Evolutionary conservation across 257 asterid genomes (phyloP).

Genomic region (Salvia splendens): DNA sequence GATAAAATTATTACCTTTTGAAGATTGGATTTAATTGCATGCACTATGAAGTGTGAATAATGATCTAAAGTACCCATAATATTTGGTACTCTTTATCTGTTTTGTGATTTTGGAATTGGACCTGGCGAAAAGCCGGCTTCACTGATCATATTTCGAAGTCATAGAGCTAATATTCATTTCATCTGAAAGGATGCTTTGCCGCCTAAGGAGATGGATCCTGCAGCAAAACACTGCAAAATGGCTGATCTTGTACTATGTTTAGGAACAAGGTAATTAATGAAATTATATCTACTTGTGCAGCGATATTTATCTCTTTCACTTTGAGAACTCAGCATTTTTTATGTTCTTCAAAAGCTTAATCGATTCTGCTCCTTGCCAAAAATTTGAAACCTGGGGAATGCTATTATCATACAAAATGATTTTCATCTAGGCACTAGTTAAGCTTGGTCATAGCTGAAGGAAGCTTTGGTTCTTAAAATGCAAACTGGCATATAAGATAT

Average conservation of each 20-base stretch:
- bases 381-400: neutral
- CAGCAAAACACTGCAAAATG: constrained; percentile 87
- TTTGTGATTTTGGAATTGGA: constrained; percentile 14
- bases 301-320: constrained; percentile 6
- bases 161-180: constrained; percentile 28
- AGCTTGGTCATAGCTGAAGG: constrained; percentile 23
- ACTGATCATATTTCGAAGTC: constrained; percentile 26
- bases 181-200: constrained; percentile 86
- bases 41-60: constrained; percentile 16
- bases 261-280: constrained; percentile 77
- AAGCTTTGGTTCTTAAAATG: constrained; percentile 13
- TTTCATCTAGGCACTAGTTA: neutral
- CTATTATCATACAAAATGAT: neutral
- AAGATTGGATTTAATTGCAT: constrained; percentile 6
- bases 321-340: constrained; percentile 24
- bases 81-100: constrained; percentile 11
- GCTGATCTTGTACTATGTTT: constrained; percentile 92
- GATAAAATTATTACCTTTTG: neutral
- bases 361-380: neutral
- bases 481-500: neutral
- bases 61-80: constrained; percentile 20
- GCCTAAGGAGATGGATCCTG: constrained; percentile 84
- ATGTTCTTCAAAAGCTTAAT: constrained; percentile 12
- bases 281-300: constrained; percentile 16
- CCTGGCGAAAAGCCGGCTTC: constrained; percentile 11